These are phyloP conservation scores for Geotrichum phurueaensis DNA, from an alignment of 1,139 yeast species.

Conservation along the genomic window DNA sequence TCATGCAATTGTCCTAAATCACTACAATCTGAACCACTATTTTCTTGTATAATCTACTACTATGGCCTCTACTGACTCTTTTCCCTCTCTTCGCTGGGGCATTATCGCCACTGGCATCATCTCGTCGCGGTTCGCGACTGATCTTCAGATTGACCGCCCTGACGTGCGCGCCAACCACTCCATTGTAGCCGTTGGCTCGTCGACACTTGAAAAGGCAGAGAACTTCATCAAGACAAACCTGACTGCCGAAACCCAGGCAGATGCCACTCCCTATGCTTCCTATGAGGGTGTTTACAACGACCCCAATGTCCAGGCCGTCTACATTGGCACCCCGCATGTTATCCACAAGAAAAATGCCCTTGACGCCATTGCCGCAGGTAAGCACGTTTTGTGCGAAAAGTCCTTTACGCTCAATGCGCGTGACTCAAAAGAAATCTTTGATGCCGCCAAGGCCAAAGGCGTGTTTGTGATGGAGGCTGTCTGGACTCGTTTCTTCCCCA, in stretches of 20 bases:
- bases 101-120: conserved; percentile 31
- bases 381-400: conserved; percentile 57
- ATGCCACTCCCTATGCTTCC: conserved; percentile 29
- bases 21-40: neutral
- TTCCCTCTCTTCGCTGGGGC: conserved; percentile 19
- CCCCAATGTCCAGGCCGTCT: conserved; percentile 46
- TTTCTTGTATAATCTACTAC: neutral
- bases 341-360: conserved; percentile 48
- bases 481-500: conserved; percentile 61
- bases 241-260: conserved; percentile 17
- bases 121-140: conserved; percentile 29
- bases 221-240: conserved; percentile 22
- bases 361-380: conserved; percentile 47
- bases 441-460: conserved; percentile 43
- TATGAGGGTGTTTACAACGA: conserved; percentile 42
- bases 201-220: conserved; percentile 27
- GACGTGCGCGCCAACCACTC: conserved; percentile 31
- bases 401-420: conserved; percentile 50
- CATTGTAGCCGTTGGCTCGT: conserved; percentile 34
- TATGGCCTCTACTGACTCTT: conserved; percentile 2
- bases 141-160: conserved; percentile 30
- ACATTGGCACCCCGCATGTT: conserved; percentile 56
- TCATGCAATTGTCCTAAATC: too few species aligned
- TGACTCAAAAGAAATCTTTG: conserved; percentile 44
- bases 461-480: conserved; percentile 58